Conservation (phyloP, 1,284 basidiomycete genomes). For the Neotropicomus parvogracilis region DNA sequence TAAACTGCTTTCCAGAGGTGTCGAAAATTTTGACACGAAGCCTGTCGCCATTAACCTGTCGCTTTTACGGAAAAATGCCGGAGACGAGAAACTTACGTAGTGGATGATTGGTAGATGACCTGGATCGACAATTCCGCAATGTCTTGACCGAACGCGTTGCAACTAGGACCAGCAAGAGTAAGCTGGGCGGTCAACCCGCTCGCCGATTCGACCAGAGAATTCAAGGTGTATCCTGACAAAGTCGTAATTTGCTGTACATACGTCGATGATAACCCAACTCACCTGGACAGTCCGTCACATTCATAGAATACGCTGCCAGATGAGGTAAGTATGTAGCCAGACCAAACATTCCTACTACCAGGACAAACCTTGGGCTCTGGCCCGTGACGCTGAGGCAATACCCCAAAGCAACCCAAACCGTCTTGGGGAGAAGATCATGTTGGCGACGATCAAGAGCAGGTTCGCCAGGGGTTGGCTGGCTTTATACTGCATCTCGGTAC, state of each 20-base stretch:
- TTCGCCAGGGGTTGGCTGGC: background rate
- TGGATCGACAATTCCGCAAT: slow-evolving; percentile 57
- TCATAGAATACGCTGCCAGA: slow-evolving; percentile 19
- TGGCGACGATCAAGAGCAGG: too few relatives aligned
- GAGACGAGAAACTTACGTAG: slow-evolving; percentile 37
- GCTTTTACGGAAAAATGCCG: background rate
- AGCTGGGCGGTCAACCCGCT: slow-evolving; percentile 58
- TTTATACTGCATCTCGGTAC: slow-evolving; percentile 1
- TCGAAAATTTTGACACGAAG: slow-evolving; percentile 78
- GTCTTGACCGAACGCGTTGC: slow-evolving; percentile 71
- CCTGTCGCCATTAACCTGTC: slow-evolving; percentile 31
- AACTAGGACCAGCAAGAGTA: slow-evolving; percentile 53
- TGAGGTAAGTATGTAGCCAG: background rate
- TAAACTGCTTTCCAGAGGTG: slow-evolving; percentile 59
- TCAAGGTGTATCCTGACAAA: slow-evolving; percentile 48
- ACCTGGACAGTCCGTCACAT: slow-evolving; percentile 27
- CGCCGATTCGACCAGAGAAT: slow-evolving; percentile 41
- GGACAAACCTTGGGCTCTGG: slow-evolving; percentile 6
- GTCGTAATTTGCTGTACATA: background rate
- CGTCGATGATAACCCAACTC: background rate
- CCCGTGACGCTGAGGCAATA: background rate
- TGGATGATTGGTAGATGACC: slow-evolving; percentile 61
- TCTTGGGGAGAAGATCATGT: background rate
- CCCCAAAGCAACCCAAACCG: background rate
- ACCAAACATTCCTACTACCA: background rate